These are phyloP conservation scores for Tremella mesenterica DNA, from an alignment of 768 basidiomycete species.

Conservation along the genomic window DNA sequence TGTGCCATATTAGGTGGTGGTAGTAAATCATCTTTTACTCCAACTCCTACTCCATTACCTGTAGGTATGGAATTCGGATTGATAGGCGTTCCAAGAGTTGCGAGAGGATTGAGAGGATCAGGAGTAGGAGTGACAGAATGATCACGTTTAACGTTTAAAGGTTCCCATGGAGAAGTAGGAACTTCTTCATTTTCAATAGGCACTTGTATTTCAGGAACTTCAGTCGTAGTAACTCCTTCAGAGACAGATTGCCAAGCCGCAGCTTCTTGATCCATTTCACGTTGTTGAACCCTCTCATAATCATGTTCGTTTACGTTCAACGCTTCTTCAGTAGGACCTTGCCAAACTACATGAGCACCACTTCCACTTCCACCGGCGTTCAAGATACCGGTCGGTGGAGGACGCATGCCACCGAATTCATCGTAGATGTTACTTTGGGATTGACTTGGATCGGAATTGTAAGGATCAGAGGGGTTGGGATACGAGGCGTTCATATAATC, in stretches of 20 bases:
- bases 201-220: not conserved
- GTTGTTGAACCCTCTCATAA: slow-evolving; percentile 37
- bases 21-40: no score
- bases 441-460: no score
- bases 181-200: not conserved
- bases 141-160: slow-evolving; percentile 24
- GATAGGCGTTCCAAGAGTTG: not conserved
- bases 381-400: not conserved
- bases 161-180: slow-evolving; percentile 26
- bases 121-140: not conserved
- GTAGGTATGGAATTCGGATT: not conserved
- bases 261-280: slow-evolving; percentile 18
- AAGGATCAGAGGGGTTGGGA: slow-evolving; percentile 7
- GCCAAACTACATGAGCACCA: slow-evolving; percentile 17
- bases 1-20: slow-evolving; percentile 3
- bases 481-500: slow-evolving; percentile 23
- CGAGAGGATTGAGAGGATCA: slow-evolving; percentile 11
- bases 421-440: slow-evolving; percentile 16
- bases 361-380: not conserved
- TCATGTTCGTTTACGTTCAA: slow-evolving; percentile 9
- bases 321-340: slow-evolving; percentile 24
- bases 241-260: slow-evolving; percentile 9
- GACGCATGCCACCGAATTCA: slow-evolving; percentile 25
- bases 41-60: no score
- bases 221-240: slow-evolving; percentile 1